A percentile compares a stretch with the other conserved stretches of the same genome.
These are phyloP conservation scores for Baffinella frigidus DNA, from an alignment of 208 protist genomes.

Conservation along the genomic window DNA sequence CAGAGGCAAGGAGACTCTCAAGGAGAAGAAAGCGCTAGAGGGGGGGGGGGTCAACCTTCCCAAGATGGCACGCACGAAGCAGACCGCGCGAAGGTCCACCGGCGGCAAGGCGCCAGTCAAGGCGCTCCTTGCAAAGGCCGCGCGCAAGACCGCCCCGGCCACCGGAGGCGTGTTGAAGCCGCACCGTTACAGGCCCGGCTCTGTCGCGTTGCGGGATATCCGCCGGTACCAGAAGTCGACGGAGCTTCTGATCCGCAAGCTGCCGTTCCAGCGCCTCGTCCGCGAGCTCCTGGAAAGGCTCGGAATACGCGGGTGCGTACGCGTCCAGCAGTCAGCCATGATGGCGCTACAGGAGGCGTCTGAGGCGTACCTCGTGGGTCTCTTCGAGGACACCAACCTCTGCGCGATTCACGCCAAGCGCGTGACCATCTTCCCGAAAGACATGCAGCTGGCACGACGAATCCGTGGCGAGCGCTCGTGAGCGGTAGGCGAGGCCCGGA, in stretches of 20 bases:
- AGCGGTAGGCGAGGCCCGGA: too few relatives aligned
- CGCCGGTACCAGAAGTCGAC: conserved; percentile 96
- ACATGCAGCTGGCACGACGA: conserved; percentile 95
- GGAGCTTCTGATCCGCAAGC: conserved; percentile 89
- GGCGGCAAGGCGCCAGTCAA: conserved; percentile 92
- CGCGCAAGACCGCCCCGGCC: conserved; percentile 85
- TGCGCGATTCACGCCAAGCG: conserved; percentile 97
- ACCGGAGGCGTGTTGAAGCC: conserved; percentile 88
- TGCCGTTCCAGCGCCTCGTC: conserved; percentile 50
- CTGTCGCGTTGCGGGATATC: conserved; percentile 98
- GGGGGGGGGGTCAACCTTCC: too few relatives aligned
- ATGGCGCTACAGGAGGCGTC: conserved; percentile 95
- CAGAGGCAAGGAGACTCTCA: too few relatives aligned
- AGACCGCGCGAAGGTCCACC: conserved; percentile 94
- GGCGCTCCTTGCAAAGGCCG: conserved; percentile 90
- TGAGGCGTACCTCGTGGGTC: conserved; percentile 88
- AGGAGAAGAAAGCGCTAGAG: too few relatives aligned
- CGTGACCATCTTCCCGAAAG: conserved; percentile 98
- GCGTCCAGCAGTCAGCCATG: conserved; percentile 87
- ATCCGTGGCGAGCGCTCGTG: conserved; percentile 68
- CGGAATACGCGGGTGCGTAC: not conserved
- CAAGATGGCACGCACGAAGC: conserved; percentile 97
- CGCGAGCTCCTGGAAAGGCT: conserved; percentile 80
- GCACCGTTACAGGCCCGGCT: conserved; percentile 95
- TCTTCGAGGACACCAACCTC: conserved; percentile 92